phyloP scores from a whole-genome alignment of 1,284 basidiomycete species.

The Uromyces viciae-fabae region DNA sequence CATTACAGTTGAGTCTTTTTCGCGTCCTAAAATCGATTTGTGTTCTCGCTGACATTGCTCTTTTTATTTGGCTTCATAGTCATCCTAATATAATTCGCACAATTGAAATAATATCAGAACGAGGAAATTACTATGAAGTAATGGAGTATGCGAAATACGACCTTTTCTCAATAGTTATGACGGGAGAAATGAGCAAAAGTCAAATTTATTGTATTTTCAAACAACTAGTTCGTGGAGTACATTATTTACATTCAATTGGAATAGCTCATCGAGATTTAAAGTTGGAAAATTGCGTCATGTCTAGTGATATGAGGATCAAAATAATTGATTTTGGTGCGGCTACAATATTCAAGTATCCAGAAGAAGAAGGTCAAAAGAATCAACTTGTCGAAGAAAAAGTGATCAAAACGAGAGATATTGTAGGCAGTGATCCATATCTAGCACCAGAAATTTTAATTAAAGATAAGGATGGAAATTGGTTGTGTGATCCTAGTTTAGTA shows the following conservation, averaged over 20 bases:
- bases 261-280: constrained; percentile 98
- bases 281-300: constrained; percentile 99
- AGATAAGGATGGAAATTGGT: constrained; percentile 57
- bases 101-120: constrained; percentile 95
- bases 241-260: constrained; percentile 95
- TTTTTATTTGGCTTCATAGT: constrained; percentile 60
- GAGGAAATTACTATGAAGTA: constrained; percentile 97
- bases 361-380: constrained; percentile 24
- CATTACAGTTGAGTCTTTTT: constrained; percentile 11
- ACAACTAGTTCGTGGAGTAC: constrained; percentile 96
- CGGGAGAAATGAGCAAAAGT: constrained; percentile 92
- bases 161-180: constrained; percentile 99
- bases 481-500: constrained; percentile 92
- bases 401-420: constrained; percentile 78
- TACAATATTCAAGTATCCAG: constrained; percentile 97
- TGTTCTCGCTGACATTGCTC: not conserved
- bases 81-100: constrained; percentile 98
- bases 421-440: constrained; percentile 96
- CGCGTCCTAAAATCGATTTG: constrained; percentile 54
- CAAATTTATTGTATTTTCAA: constrained; percentile 99
- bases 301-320: constrained; percentile 85
- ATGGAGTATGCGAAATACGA: constrained; percentile 99
- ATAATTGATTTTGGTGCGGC: constrained; percentile 99
- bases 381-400: constrained; percentile 56
- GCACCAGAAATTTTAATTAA: constrained; percentile 83